These are phyloP conservation scores for Paraglomus occultum DNA, from an alignment of 192 early-diverging fungal genomes.

Conservation along the genomic window DNA sequence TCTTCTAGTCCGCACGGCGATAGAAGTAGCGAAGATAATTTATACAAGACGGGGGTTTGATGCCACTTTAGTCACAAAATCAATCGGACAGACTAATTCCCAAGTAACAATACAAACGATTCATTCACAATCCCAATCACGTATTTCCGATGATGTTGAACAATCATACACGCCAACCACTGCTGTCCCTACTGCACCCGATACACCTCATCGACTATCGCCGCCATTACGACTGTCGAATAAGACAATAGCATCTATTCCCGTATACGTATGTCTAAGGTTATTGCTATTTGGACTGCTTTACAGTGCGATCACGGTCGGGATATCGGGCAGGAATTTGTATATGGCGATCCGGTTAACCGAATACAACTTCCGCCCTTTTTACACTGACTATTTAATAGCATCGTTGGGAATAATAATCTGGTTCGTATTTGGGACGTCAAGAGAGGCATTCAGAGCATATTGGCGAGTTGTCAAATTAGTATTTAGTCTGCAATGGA, in stretches of 20 bases:
- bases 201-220: background rate
- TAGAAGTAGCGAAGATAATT: background rate
- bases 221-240: background rate
- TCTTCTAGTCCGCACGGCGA: background rate
- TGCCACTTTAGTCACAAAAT: background rate
- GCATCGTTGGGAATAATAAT: constrained; percentile 22
- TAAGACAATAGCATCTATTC: constrained; percentile 7
- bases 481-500: background rate
- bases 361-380: background rate
- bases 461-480: constrained; percentile 1
- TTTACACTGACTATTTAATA: constrained; percentile 11
- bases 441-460: constrained; percentile 6
- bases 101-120: background rate
- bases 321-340: constrained; percentile 11
- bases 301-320: constrained; percentile 9
- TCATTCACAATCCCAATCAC: no score
- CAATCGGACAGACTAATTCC: background rate
- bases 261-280: constrained; percentile 9
- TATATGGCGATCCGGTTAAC: background rate
- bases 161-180: background rate
- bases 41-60: background rate
- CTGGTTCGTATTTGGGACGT: constrained; percentile 22
- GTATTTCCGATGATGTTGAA: constrained; percentile 5
- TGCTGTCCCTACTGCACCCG: background rate
- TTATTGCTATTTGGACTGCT: constrained; percentile 8